Evolutionary conservation across 192 early-diverging fungal genomes (phyloP).

Genomic region (Coemansia sp.): DNA sequence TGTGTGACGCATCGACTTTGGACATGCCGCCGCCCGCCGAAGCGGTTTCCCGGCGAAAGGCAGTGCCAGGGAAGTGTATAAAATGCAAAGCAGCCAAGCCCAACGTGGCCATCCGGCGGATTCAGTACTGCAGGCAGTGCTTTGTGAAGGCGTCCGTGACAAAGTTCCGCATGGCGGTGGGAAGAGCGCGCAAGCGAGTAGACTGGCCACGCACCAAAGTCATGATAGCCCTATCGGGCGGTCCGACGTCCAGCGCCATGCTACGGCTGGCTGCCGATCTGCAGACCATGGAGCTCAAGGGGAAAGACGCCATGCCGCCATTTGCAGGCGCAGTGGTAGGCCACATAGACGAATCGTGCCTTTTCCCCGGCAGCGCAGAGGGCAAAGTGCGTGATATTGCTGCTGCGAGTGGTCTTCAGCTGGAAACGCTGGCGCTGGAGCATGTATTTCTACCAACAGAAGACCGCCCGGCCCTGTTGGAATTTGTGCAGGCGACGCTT

Average conservation of each 20-base stretch:
- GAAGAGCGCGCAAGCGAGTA: constrained; percentile 50
- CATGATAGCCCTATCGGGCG: constrained; percentile 84
- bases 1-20: constrained; percentile 8
- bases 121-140: constrained; percentile 80
- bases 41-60: constrained; percentile 11
- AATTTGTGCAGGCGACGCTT: constrained; percentile 14
- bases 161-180: constrained; percentile 67
- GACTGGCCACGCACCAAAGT: constrained; percentile 54
- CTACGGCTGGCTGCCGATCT: constrained; percentile 64
- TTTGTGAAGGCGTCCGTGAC: constrained; percentile 66
- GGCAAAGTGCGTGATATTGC: constrained; percentile 45
- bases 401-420: constrained; percentile 36
- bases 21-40: not conserved
- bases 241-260: constrained; percentile 73
- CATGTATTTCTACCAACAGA: constrained; percentile 56
- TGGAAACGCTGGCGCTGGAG: constrained; percentile 59
- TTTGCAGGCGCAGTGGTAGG: constrained; percentile 68
- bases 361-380: constrained; percentile 50
- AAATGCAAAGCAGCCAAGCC: constrained; percentile 76
- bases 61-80: constrained; percentile 54
- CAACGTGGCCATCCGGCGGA: constrained; percentile 64
- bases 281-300: constrained; percentile 50
- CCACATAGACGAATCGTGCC: constrained; percentile 71
- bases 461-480: constrained; percentile 8
- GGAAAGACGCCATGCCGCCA: constrained; percentile 57